Evolutionary conservation across 352 stramenopile species (phyloP).

Genomic region (Globisporangium paroecandrum): DNA sequence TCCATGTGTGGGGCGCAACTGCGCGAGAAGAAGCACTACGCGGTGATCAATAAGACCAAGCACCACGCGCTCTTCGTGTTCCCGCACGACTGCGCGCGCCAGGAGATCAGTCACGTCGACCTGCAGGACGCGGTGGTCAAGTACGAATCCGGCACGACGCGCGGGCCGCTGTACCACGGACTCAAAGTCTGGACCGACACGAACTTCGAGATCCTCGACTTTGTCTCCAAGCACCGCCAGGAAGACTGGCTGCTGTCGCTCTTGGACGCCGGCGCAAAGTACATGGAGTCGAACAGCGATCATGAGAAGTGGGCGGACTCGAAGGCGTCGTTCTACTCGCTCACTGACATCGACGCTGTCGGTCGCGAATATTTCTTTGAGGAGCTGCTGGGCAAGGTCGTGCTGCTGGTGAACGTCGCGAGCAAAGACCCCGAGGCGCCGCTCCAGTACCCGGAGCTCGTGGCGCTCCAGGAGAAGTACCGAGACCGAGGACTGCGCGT

Average conservation of each 20-base stretch:
- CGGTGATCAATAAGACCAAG: constrained; percentile 22
- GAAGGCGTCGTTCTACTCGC: constrained; percentile 18
- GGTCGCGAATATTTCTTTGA: constrained; percentile 21
- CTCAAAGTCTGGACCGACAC: constrained; percentile 17
- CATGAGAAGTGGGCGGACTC: constrained; percentile 2
- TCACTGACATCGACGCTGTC: constrained; percentile 10
- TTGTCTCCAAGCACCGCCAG: constrained; percentile 16
- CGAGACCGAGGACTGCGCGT: constrained; percentile 33
- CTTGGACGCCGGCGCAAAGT: constrained; percentile 17
- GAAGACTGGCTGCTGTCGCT: constrained; percentile 18
- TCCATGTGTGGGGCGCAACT: constrained; percentile 2
- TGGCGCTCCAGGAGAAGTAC: constrained; percentile 49
- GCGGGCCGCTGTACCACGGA: constrained; percentile 10
- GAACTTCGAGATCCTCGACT: constrained; percentile 14
- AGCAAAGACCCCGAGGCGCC: constrained; percentile 71
- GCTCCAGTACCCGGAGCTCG: constrained; percentile 75
- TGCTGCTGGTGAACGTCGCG: constrained; percentile 77
- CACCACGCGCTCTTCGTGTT: constrained; percentile 21
- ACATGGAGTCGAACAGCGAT: constrained; percentile 12
- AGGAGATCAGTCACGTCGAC: constrained; percentile 13
- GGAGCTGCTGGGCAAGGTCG: constrained; percentile 35
- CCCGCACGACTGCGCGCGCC: constrained; percentile 14
- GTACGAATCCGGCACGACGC: constrained; percentile 13
- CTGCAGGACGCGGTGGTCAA: constrained; percentile 16
- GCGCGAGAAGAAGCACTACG: constrained; percentile 15